These are phyloP conservation scores for Termitomyces sp. DNA, from an alignment of 768 basidiomycete species.

Conservation along the genomic window DNA sequence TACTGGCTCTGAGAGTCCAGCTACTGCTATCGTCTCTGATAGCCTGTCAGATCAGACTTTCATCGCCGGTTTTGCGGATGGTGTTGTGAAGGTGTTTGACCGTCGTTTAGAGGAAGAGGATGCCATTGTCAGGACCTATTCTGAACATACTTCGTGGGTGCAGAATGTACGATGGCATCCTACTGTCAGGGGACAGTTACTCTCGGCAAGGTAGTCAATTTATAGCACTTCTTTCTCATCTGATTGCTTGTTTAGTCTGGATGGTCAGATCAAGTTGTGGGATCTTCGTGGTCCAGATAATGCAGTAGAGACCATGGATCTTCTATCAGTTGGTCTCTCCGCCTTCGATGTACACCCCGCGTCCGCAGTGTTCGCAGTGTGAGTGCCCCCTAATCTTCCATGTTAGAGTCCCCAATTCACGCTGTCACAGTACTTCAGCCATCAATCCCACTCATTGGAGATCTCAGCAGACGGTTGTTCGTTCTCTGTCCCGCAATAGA, in stretches of 20 bases:
- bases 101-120: slow-evolving; percentile 80
- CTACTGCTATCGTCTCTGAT: slow-evolving; percentile 82
- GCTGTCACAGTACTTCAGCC: slow-evolving; percentile 46
- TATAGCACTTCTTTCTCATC: not conserved
- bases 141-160: slow-evolving; percentile 80
- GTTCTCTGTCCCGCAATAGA: slow-evolving; percentile 40
- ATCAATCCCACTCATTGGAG: slow-evolving; percentile 57
- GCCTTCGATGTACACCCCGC: slow-evolving; percentile 84
- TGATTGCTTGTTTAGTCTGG: slow-evolving; percentile 45
- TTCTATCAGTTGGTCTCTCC: slow-evolving; percentile 68
- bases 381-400: slow-evolving; percentile 24
- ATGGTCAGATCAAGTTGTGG: slow-evolving; percentile 89
- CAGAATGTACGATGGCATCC: slow-evolving; percentile 88
- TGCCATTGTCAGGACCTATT: slow-evolving; percentile 73
- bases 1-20: slow-evolving; percentile 85
- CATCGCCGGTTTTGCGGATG: slow-evolving; percentile 90
- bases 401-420: not conserved
- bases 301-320: slow-evolving; percentile 56
- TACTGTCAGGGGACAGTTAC: slow-evolving; percentile 55
- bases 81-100: slow-evolving; percentile 85
- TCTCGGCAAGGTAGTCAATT: slow-evolving; percentile 76
- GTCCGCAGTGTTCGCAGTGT: slow-evolving; percentile 83
- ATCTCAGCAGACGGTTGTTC: slow-evolving; percentile 56
- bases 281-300: slow-evolving; percentile 67
- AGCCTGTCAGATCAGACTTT: slow-evolving; percentile 71